Evolutionary conservation across 2,329 filamentous ascomycete species (phyloP), one percentile per base, ranked within the genome.

Genomic region (Uncinocarpus reesii): DNA sequence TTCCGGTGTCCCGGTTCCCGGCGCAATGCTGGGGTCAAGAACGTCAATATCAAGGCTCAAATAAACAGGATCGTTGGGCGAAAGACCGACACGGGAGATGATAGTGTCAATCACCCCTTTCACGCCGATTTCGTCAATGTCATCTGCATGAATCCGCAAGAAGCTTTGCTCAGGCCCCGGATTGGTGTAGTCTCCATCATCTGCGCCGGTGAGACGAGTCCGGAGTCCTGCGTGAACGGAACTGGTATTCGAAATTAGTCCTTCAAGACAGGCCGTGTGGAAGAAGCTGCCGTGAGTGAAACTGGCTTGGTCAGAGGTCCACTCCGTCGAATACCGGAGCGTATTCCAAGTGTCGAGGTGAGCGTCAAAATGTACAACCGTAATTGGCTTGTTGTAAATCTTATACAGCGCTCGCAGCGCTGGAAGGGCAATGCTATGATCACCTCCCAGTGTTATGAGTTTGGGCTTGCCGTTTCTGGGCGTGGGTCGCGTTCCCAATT

Each of bases 261-360:
- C 86, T 64, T 94, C 88, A 24, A 81, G 80, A 42, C 81, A 81
- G 4, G 88, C 88, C 56, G 90, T 77, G 83, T 86, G 90, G 73
- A 94, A 94, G 81, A 94, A 92, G 56, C 79, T 86, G 3, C 89
- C 88, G 65, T 95, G 88, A 60, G 82, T 94, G 70, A 93, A 92
- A 56, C 82, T 77, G 1, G 79, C 76, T 63, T 86, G 84, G 51
- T 79, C 75, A 2, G 75, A 76, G 5, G 71, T 65, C 88, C 88
- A 95, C 48, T 81, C 79, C 13, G 77, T 81, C 0, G 86, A 84
- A 65, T 93, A 94, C 56, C 86, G 67, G 28, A 65, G 77, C 1
- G 86, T 85, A 62, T 90, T 81, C 86, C 86, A 92, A 2, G 86
- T 92, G 62, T 92, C 86, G 1, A 92, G 74, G 62, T 93, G 86